phyloP scores from a whole-genome alignment of 202 grass and related monocot species.

The Setaria viridis region DNA sequence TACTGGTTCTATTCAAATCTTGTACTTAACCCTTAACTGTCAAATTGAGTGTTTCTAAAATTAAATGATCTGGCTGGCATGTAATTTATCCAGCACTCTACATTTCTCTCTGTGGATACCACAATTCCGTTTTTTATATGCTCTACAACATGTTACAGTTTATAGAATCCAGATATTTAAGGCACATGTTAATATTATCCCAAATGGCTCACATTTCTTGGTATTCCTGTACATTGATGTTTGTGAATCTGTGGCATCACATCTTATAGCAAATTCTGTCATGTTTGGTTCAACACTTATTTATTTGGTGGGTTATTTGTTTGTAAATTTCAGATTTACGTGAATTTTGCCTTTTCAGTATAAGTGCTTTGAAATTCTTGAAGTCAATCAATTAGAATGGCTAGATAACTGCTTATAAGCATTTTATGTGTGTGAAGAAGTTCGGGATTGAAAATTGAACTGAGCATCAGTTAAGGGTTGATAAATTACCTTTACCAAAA shows the following conservation, averaged over 20 bases:
- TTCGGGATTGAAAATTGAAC: background rate
- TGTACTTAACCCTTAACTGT: background rate
- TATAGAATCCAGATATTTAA: background rate
- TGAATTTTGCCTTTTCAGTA: background rate
- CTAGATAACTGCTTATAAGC: constrained; percentile 9
- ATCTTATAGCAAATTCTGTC: constrained; percentile 28
- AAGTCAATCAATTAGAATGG: constrained; percentile 18
- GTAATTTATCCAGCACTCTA: background rate
- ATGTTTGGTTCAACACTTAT: constrained; percentile 25
- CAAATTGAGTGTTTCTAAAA: background rate
- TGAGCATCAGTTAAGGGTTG: background rate
- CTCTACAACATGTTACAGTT: constrained; percentile 29
- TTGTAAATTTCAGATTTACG: background rate
- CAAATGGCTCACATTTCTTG: background rate
- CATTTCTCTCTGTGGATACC: background rate
- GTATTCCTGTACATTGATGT: constrained; percentile 25
- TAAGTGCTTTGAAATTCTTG: constrained; percentile 12
- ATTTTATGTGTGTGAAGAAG: background rate
- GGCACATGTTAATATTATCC: background rate
- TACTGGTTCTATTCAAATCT: background rate
- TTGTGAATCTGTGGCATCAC: constrained; percentile 1
- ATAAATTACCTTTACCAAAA: background rate
- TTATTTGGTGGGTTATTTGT: constrained; percentile 9
- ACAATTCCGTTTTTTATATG: background rate
- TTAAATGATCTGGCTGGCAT: background rate